Percentiles rank a stretch among this genome's conserved stretches.
phyloP scores from a whole-genome alignment of 2,329 filamentous ascomycete species.

The Dothistroma pini region DNA sequence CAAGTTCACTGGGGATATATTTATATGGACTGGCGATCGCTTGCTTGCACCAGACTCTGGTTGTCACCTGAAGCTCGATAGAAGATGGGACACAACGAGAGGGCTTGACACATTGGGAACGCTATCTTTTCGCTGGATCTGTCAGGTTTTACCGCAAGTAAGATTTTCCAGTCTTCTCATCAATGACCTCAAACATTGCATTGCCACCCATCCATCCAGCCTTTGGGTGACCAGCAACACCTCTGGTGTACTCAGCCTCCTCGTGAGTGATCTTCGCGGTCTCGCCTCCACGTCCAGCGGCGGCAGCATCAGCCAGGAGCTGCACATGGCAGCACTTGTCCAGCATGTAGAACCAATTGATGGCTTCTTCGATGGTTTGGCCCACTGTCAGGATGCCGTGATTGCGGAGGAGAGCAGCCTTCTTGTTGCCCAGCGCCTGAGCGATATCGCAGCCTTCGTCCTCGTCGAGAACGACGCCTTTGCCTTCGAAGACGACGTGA shows the following conservation, averaged over 20 bases:
- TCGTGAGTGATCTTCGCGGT: constrained; percentile 64
- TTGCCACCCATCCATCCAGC: constrained; percentile 17
- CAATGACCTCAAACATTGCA: constrained; percentile 22
- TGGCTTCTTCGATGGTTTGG: constrained; percentile 38
- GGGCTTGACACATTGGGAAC: background rate
- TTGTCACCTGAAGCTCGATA: background rate
- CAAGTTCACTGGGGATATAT: background rate
- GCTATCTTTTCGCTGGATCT: background rate
- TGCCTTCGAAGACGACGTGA: constrained; percentile 37
- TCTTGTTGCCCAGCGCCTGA: constrained; percentile 34
- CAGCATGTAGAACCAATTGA: constrained; percentile 37
- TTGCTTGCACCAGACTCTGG: background rate
- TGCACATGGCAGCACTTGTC: constrained; percentile 38
- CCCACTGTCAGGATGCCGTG: constrained; percentile 43
- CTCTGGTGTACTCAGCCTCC: constrained; percentile 54
- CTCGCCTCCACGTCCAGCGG: constrained; percentile 56
- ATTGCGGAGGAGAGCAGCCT: constrained; percentile 37
- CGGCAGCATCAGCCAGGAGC: constrained; percentile 54
- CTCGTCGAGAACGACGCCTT: constrained; percentile 41
- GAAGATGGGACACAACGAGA: background rate
- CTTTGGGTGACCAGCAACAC: constrained; percentile 13
- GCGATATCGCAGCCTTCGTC: constrained; percentile 43
- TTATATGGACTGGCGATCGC: background rate
- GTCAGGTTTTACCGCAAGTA: constrained; percentile 14
- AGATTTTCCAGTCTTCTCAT: constrained; percentile 20